Evolutionary conservation across 108 stramenopile species (phyloP).

Genomic region (Nitzschia palea): DNA sequence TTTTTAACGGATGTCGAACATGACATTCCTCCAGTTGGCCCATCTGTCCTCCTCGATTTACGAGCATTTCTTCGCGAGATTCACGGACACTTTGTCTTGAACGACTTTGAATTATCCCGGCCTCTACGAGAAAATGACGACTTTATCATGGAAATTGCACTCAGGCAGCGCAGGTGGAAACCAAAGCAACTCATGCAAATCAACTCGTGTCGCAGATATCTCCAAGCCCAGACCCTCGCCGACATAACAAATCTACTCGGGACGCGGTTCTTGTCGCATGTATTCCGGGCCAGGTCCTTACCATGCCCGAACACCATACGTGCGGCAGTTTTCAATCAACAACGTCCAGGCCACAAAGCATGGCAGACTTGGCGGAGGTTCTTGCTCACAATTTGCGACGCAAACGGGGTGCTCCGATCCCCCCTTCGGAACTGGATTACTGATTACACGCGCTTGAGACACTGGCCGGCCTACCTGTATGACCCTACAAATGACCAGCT

Average conservation of each 20-base stretch:
- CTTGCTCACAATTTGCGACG: too few relatives aligned
- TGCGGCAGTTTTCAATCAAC: too few relatives aligned
- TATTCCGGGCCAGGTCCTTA: too few relatives aligned
- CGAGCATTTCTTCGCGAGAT: background rate
- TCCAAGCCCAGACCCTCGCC: background rate
- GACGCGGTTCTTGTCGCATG: background rate
- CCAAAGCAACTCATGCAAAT: background rate
- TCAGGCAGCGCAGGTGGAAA: background rate
- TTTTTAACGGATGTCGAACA: background rate
- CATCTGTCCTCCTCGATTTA: background rate
- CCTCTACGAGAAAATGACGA: background rate
- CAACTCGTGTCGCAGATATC: conserved; percentile 3
- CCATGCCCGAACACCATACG: too few relatives aligned
- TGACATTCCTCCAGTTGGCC: background rate
- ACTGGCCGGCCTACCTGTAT: too few relatives aligned
- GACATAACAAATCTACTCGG: background rate
- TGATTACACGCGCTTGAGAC: too few relatives aligned
- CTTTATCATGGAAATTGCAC: background rate
- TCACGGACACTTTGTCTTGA: background rate
- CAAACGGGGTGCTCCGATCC: too few relatives aligned
- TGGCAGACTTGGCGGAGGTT: too few relatives aligned
- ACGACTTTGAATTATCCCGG: background rate
- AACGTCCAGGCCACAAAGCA: too few relatives aligned
- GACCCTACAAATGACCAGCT: too few relatives aligned
- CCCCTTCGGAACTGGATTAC: too few relatives aligned